Base-by-base conservation (phyloP, 2,329 filamentous ascomycete genomes). In the Hawksworthiomyces lignivorus region DNA sequence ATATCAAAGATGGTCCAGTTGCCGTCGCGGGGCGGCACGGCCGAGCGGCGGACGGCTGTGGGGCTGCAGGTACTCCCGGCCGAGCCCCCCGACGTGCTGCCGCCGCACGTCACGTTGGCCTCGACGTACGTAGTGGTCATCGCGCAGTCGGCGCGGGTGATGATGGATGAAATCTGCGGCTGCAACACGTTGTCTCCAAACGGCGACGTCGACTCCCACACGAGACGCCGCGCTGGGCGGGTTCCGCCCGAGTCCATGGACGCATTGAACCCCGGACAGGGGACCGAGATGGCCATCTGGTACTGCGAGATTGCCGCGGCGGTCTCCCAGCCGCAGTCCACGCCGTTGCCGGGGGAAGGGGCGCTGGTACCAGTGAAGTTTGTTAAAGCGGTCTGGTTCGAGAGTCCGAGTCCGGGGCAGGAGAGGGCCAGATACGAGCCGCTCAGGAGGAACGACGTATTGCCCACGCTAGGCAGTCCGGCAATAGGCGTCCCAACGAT, bases 1-100 rank as follows among this genome's bases (percentile, higher is more conserved):
- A 37, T 17, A 26, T 44, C 44, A 10, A 47, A 27, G 12, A 44
- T 22, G 31, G 44, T 44, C 42, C 42, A 44, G 20, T 43, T 44
- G 29, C 7, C 5, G 29, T 33, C 19, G 8, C 17, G 30, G 5
- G 33, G 12, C 10, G 18, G 18, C 20, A 24, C 17, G 15, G 20
- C 10, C n/a, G 36, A 22, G 18, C 46, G 46, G 8, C 43, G 46
- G 1, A 48, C 36, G 7, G 17, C 22, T 7, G 39, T 38, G 3
- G 43, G 31, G 4, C 20, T 18, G 36, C 46, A 48, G 5, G 33
- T 38, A 35, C 33, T 40, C 33, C 10, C 11, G 10, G 34, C 20
- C 18, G 32, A 28, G 18, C 8, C 17, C 27, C 24, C 36, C 21
- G 33, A n/a, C 4, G 22, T 18, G 24, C 27, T 33, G 30, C 36